These are phyloP conservation scores for Codiaeum variegatum DNA, from an alignment of 441 rosid species.

Conservation along the genomic window DNA sequence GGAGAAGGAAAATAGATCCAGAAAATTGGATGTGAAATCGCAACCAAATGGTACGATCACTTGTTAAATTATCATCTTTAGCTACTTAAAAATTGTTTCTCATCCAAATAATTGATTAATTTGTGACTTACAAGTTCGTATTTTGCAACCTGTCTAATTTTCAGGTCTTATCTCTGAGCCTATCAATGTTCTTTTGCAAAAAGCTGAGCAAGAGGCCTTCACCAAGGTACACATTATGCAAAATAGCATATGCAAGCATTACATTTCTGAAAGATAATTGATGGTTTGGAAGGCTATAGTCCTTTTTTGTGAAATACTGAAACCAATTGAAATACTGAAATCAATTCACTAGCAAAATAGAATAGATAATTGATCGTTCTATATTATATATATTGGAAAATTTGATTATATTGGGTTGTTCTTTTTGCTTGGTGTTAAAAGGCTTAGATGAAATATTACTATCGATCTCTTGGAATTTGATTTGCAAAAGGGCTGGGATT, in stretches of 20 bases:
- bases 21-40: constrained; percentile 40
- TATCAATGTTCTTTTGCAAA: constrained; percentile 60
- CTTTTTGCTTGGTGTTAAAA: neutral
- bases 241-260: neutral
- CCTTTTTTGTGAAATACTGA: neutral
- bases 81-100: neutral
- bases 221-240: constrained; percentile 46
- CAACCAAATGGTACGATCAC: constrained; percentile 44
- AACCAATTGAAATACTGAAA: neutral
- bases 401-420: neutral
- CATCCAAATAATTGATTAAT: neutral
- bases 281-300: neutral
- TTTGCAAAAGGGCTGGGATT: neutral
- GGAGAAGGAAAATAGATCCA: constrained; percentile 35
- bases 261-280: neutral
- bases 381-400: neutral
- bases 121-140: neutral
- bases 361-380: neutral
- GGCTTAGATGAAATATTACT: neutral
- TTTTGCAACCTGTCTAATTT: constrained; percentile 10
- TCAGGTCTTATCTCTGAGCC: constrained; percentile 76
- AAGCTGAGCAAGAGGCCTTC: constrained; percentile 72
- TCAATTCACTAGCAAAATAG: neutral
- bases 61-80: neutral
- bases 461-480: neutral